A percentile compares a stretch with the other conserved stretches of the same genome.
These are phyloP conservation scores for Silybum marianum DNA, from an alignment of 129 eudicot species.

Conservation along the genomic window DNA sequence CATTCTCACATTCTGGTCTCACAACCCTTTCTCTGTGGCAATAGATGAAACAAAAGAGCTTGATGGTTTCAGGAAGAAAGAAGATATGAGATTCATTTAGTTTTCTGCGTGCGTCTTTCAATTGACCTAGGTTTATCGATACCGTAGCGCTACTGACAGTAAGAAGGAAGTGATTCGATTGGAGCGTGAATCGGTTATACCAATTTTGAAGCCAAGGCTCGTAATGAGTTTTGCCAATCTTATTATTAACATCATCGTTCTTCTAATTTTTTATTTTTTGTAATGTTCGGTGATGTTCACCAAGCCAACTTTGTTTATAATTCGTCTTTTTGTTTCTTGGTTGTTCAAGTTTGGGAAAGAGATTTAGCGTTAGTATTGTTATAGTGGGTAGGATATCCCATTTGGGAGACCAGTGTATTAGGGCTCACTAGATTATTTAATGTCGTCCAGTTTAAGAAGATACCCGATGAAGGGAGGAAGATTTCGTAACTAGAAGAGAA, in stretches of 20 bases:
- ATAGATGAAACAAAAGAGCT: neutral
- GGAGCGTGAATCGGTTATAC: conserved; percentile 93
- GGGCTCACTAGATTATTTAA: conserved; percentile 1
- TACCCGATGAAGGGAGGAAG: neutral
- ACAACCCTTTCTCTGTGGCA: conserved; percentile 1
- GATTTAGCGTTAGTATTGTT: neutral
- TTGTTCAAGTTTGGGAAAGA: conserved; percentile 12
- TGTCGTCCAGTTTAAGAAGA: no score
- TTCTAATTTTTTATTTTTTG: neutral
- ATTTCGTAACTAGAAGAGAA: neutral
- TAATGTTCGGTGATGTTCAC: neutral
- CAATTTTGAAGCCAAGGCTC: conserved; percentile 81
- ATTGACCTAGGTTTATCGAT: conserved; percentile 15
- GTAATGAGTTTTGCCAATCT: conserved; percentile 78
- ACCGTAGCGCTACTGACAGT: conserved; percentile 18
- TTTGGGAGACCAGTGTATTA: conserved; percentile 2
- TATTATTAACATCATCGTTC: conserved; percentile 49
- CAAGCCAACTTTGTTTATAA: neutral
- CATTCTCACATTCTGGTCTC: neutral
- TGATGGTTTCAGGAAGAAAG: neutral
- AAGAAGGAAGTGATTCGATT: conserved; percentile 77
- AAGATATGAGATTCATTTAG: neutral
- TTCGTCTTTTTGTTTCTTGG: neutral
- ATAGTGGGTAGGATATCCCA: neutral
- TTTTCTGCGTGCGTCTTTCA: no score